Conservation (phyloP, 1,284 basidiomycete genomes). For the Malassezia sp. region DNA sequence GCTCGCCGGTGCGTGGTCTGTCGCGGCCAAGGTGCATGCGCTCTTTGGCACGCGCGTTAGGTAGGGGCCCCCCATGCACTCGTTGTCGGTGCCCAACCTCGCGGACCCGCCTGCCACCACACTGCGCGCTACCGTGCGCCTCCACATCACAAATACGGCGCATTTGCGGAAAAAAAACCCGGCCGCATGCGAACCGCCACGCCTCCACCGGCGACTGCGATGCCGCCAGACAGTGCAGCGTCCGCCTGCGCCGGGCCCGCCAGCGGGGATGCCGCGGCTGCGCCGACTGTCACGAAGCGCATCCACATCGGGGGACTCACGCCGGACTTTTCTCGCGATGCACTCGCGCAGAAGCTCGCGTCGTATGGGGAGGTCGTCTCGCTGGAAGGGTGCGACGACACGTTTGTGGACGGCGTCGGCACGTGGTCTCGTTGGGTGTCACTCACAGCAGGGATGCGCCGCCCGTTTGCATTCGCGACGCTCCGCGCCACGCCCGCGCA, state of each 20-base stretch:
- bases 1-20: slow-evolving; percentile 18
- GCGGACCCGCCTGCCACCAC: not conserved
- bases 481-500: slow-evolving; percentile 23
- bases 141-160: no score
- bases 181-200: no score
- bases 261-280: no score
- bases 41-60: slow-evolving; percentile 25
- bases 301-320: slow-evolving; percentile 38
- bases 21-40: slow-evolving; percentile 21
- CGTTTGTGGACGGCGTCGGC: slow-evolving; percentile 22
- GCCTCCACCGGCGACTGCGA: no score
- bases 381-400: slow-evolving; percentile 23
- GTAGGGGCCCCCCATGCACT: slow-evolving; percentile 2
- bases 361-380: slow-evolving; percentile 28
- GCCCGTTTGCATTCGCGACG: slow-evolving; percentile 29
- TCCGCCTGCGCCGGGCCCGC: no score
- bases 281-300: slow-evolving; percentile 14
- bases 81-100: not conserved
- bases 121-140: no score
- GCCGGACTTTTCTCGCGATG: slow-evolving; percentile 24
- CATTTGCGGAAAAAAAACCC: no score
- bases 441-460: not conserved
- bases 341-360: slow-evolving; percentile 26
- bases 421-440: slow-evolving; percentile 1
- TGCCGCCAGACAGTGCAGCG: no score